Conservation (phyloP, 305 asterid genomes). For the Solanum hybrid region DNA sequence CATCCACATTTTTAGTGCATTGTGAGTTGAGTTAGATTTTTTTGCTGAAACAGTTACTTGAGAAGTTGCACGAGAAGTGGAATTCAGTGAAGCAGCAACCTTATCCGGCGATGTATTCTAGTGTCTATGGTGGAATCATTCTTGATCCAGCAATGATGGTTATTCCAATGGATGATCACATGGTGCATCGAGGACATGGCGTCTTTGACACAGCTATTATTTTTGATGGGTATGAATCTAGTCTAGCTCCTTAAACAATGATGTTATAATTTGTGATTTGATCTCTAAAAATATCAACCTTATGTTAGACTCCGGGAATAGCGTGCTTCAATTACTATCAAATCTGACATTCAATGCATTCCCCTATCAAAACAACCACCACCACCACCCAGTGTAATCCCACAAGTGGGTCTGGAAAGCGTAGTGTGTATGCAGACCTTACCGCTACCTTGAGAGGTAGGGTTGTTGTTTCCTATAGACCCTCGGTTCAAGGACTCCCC, state of each 20-base stretch:
- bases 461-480: neutral
- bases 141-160: constrained; percentile 91
- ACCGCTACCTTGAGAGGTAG: neutral
- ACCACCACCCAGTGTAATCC: neutral
- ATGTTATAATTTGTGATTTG: neutral
- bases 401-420: neutral
- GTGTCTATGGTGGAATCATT: constrained; percentile 66
- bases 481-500: neutral
- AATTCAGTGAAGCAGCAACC: constrained; percentile 44
- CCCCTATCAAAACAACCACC: neutral
- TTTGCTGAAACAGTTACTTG: constrained; percentile 42
- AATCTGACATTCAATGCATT: neutral
- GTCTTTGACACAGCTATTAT: constrained; percentile 83
- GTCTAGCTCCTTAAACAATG: neutral
- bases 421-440: neutral
- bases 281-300: neutral
- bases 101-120: constrained; percentile 86
- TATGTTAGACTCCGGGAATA: neutral
- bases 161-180: constrained; percentile 82
- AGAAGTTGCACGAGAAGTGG: constrained; percentile 67
- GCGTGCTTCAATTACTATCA: neutral
- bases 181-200: constrained; percentile 96
- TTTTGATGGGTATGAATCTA: constrained; percentile 44
- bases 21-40: neutral
- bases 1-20: neutral